These are phyloP conservation scores for Globisporangium iwayamae DNA, from an alignment of 352 stramenopile genomes.

Conservation along the genomic window DNA sequence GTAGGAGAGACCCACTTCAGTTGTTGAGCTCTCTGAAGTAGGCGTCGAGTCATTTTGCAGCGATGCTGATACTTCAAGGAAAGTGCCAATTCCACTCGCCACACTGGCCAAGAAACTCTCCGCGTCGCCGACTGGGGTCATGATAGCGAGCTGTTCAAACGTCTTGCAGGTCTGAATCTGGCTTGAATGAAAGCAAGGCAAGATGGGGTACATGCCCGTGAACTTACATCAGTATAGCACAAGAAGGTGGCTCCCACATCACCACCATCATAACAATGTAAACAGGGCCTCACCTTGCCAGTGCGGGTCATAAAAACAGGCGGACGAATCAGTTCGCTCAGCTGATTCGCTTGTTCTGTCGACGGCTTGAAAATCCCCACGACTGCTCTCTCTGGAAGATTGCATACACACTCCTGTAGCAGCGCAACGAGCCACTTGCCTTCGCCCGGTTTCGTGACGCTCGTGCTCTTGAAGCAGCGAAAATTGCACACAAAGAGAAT, in stretches of 20 bases:
- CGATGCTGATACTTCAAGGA: not conserved
- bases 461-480: constrained; percentile 22
- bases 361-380: constrained; percentile 10
- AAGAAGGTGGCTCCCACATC: too few relatives aligned
- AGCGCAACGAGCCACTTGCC: constrained; percentile 16
- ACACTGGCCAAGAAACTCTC: not conserved
- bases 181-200: not conserved
- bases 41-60: not conserved
- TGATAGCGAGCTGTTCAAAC: constrained; percentile 13
- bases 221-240: too few relatives aligned
- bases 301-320: constrained; percentile 1
- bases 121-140: not conserved
- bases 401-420: constrained; percentile 14
- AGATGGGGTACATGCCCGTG: not conserved
- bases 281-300: constrained; percentile 13
- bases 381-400: constrained; percentile 6
- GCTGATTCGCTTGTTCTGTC: not conserved
- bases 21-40: not conserved
- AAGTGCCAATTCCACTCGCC: not conserved
- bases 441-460: constrained; percentile 17
- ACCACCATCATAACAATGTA: not conserved
- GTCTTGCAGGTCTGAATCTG: constrained; percentile 15
- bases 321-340: not conserved
- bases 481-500: constrained; percentile 38
- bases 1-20: not conserved